Base-by-base conservation (phyloP, 805 yeast genomes). In the Starmerella asiatica region DNA sequence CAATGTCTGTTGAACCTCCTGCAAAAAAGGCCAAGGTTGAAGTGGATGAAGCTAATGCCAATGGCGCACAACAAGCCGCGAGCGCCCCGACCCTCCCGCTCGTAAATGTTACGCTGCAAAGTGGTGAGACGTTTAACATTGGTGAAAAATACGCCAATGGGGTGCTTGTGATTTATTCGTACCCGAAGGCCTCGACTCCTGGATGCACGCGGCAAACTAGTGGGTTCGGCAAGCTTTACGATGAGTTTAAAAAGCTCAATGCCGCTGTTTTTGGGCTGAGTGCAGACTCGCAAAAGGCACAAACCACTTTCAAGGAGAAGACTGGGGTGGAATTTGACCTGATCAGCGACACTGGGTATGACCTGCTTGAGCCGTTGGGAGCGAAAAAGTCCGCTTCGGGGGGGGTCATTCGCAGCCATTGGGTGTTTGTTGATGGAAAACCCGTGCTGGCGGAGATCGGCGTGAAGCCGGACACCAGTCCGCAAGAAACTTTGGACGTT, bases 131-230 rank as follows among this genome's bases (percentile, higher is more conserved):
- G 27, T 68, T 79, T 16, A 65, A 71, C 28, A 54, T 79, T 46
- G 63, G 59, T 17, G 59, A 64, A 3, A 15, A 47, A 65, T 34
- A 28, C 30, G 33, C 26, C 5, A 16, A 59, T 59, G 64, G 70
- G 28, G 59, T 64, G 16, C 60, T 73, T 12, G 67, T 76, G 21
- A 64, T 76, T 17, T 77, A 59, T 39, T 53, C 94, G 16, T 88
- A 86, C 56, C 97, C 97, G 39, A 78, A 70, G 55, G 97, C 97
- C 0, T 75, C 79, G 20, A 88, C 97, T 0, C 94, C 95, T 1
- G 98, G 98, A 3, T 91, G 98, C 60, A 88, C 98, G 1, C 72
- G 84, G 51, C 98, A 88, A 62, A 96, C 86, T 2, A 71, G 80
- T 56, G 95, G 95, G 0, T 91, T 79, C 57, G 75, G 91, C 51